Base-by-base conservation (phyloP, 1,139 yeast genomes). In the Taphrina wiesneri region DNA sequence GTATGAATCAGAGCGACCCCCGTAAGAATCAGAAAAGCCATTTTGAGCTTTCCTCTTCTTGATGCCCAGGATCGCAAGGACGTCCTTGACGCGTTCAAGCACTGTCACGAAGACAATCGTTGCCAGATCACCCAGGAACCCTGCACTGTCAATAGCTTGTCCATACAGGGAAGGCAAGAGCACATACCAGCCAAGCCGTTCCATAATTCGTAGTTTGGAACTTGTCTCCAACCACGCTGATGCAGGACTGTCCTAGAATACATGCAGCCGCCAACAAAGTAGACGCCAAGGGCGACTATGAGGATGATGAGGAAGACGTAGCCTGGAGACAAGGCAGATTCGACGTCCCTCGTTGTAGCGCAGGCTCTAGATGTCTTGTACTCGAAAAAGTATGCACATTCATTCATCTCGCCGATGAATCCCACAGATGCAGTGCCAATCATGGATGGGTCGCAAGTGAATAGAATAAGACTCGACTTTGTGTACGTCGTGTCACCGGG, bases 291-390 rank as follows among this genome's bases (percentile, higher is more conserved):
- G 25, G 64, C 64, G 17, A 66, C 60, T 17, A 41, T 15, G 6
- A 56, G 28, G 19, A 66, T 56, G 17, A 66, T 47, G n/a, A 41
- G 30, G 39, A 66, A 66, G 49, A 66, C 66, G 2, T 34, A 43
- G 9, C 64, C 54, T 1, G 66, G 67, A 13, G 53, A 46, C 43
- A 66, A 25, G 23, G 67, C 63, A 7, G 64, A 32, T 15, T 65
- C 54, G 5, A 43, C 60, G 25, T 54, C 60, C 19, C 53, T 56
- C 41, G 62, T 49, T 5, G 66, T 70, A 5, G 96, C 91, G 76
- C 97, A 91, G 0, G 96, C 97, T 75, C 87, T 89, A 61, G 89
- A 86, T 3, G 96, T 88, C 70, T 91, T 79, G 30, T 90, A 90
- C 74, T 91, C 97, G 75, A 91, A 91, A 73, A 87, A 83, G 76